Conservation (phyloP, 192 early-diverging fungal genomes). For the Funneliformis geosporum region DNA sequence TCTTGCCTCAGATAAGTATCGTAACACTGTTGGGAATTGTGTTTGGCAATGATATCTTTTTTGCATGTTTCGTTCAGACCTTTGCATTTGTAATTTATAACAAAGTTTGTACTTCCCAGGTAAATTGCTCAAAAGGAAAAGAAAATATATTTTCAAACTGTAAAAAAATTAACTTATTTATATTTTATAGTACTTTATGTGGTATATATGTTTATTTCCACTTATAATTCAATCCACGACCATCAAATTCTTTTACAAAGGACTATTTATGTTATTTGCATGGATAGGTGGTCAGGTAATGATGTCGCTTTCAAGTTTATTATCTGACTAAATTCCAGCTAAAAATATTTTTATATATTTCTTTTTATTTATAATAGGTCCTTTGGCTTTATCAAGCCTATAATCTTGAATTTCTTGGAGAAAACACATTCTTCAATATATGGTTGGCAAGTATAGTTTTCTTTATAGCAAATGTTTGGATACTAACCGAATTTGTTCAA, state of each 20-base stretch:
- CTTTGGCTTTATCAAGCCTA: conserved; percentile 88
- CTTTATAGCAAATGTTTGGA: conserved; percentile 71
- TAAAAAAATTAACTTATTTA: not conserved
- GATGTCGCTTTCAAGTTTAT: no score
- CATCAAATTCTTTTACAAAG: conserved; percentile 50
- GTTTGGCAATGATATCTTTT: conserved; percentile 79
- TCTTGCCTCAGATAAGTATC: conserved; percentile 80
- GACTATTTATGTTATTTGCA: conserved; percentile 53
- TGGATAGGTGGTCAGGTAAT: conserved; percentile 75
- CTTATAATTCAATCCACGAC: conserved; percentile 72
- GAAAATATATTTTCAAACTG: not conserved
- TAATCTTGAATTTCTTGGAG: conserved; percentile 81
- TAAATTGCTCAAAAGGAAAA: conserved; percentile 32
- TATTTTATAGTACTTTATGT: conserved; percentile 91
- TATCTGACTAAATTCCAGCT: not conserved
- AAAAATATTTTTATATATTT: not conserved
- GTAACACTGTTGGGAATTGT: conserved; percentile 67
- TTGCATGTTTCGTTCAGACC: conserved; percentile 91
- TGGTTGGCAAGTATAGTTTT: conserved; percentile 77
- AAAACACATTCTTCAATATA: conserved; percentile 76
- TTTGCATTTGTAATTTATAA: conserved; percentile 96
- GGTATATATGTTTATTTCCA: conserved; percentile 94
- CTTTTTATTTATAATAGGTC: conserved; percentile 54
- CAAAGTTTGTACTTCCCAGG: conserved; percentile 96
- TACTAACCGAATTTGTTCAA: conserved; percentile 59